A percentile compares a stretch with the other conserved stretches of the same genome.
These are phyloP conservation scores for Antarctomyces pellizariae DNA, from an alignment of 495 filamentous ascomycete genomes.

Conservation along the genomic window DNA sequence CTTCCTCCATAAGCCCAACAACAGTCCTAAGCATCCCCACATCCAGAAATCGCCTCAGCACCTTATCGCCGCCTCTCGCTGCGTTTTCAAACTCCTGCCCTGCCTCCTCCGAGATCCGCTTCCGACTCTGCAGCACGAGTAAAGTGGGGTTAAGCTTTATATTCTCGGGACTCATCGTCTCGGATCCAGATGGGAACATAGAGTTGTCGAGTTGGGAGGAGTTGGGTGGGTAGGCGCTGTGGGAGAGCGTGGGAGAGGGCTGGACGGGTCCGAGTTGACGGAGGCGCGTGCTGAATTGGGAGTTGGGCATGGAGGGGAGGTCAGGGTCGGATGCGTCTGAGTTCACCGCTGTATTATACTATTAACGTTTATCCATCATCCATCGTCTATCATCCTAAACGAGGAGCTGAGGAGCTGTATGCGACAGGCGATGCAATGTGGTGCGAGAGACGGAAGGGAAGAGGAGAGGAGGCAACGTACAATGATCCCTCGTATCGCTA, in stretches of 20 bases:
- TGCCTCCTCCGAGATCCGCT: conserved; percentile 14
- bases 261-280: conserved; percentile 39
- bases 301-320: conserved; percentile 35
- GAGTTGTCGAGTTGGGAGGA: conserved; percentile 2
- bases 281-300: conserved; percentile 16
- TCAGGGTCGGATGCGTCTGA: conserved; percentile 40
- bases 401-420: too few species aligned
- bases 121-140: conserved; percentile 6
- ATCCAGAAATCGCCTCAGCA: conserved; percentile 36
- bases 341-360: conserved; percentile 32
- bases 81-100: conserved; percentile 24
- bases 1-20: conserved; percentile 33
- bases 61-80: conserved; percentile 20
- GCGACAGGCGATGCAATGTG: too few species aligned
- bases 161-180: background rate
- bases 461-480: too few species aligned
- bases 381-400: too few species aligned
- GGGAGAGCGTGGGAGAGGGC: conserved; percentile 32
- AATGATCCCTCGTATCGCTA: too few species aligned
- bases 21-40: conserved; percentile 33
- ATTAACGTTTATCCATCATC: too few species aligned
- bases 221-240: conserved; percentile 8
- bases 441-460: too few species aligned
- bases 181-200: conserved; percentile 1
- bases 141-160: conserved; percentile 9